These are phyloP conservation scores for Calonectria honghensis DNA, from an alignment of 2,329 filamentous ascomycete genomes.

Conservation along the genomic window DNA sequence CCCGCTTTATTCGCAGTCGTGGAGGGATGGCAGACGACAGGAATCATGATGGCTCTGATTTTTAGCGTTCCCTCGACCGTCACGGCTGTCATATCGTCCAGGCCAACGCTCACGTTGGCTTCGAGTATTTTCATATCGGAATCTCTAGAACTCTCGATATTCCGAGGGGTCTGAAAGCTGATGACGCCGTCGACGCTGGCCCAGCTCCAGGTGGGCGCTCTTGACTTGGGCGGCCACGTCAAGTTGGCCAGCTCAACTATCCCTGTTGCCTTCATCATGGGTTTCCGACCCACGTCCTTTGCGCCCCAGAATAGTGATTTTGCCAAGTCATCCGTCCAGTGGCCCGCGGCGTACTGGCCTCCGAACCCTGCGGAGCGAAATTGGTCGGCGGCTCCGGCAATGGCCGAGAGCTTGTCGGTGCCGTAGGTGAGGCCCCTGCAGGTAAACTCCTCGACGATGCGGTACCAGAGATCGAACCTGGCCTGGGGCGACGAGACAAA, in stretches of 20 bases:
- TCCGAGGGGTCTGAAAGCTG: conserved; percentile 1
- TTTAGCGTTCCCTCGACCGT: conserved; percentile 10
- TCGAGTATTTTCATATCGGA: conserved; percentile 1
- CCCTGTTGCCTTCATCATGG: conserved; percentile 11
- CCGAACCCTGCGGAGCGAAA: conserved; percentile 1
- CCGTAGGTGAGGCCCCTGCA: not conserved
- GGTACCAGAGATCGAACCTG: conserved; percentile 9
- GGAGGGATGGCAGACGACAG: not conserved
- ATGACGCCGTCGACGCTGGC: not conserved
- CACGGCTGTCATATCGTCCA: conserved; percentile 11
- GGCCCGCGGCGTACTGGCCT: conserved; percentile 10
- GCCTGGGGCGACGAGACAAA: not conserved
- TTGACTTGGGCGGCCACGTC: not conserved
- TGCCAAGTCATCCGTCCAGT: conserved; percentile 5
- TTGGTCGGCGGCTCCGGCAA: conserved; percentile 1
- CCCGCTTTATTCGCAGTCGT: not conserved
- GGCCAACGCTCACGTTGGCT: not conserved
- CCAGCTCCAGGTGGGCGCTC: conserved; percentile 17
- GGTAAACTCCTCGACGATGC: conserved; percentile 1
- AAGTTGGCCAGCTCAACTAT: not conserved
- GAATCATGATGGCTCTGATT: conserved; percentile 2
- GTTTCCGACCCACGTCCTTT: not conserved
- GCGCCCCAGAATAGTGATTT: not conserved
- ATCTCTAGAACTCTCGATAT: not conserved
- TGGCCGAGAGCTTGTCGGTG: conserved; percentile 8